Percentiles rank a stretch among this genome's conserved stretches.
These are phyloP conservation scores for Botryotinia globosa DNA, from an alignment of 2,329 filamentous ascomycete species.

Conservation along the genomic window DNA sequence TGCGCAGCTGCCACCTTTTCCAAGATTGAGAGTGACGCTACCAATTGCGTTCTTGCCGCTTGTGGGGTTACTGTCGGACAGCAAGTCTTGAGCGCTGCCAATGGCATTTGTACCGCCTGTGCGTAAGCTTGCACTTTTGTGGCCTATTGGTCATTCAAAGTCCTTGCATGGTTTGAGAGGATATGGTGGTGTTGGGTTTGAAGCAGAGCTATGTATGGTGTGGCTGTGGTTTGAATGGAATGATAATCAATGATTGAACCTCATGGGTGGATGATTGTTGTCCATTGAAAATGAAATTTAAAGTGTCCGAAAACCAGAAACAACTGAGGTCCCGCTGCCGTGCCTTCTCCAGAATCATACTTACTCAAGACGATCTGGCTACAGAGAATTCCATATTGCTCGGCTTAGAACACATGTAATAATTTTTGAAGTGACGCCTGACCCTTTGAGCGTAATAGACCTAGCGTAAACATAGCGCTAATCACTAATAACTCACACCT, in stretches of 20 bases:
- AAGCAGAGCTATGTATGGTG: background rate
- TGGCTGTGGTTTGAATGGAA: background rate
- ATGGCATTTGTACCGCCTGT: conserved; percentile 8
- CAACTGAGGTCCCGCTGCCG: background rate
- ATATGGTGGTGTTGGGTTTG: background rate
- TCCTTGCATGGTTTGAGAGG: background rate
- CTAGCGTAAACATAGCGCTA: background rate
- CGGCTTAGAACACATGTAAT: background rate
- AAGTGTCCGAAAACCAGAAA: background rate
- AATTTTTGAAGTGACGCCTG: background rate
- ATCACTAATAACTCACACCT: background rate
- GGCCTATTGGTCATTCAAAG: background rate
- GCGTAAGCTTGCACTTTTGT: background rate
- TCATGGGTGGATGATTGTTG: background rate
- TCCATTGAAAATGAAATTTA: background rate
- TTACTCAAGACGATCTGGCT: background rate
- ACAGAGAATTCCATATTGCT: background rate
- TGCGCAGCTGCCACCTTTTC: background rate
- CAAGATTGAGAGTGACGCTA: background rate
- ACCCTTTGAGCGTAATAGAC: background rate
- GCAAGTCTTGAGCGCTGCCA: background rate
- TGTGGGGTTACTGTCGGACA: background rate
- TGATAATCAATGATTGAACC: background rate
- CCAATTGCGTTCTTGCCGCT: background rate
- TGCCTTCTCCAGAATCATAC: background rate